These are phyloP conservation scores for Ceratocystiopsis minuta DNA, from an alignment of 2,329 filamentous ascomycete genomes.

Conservation along the genomic window DNA sequence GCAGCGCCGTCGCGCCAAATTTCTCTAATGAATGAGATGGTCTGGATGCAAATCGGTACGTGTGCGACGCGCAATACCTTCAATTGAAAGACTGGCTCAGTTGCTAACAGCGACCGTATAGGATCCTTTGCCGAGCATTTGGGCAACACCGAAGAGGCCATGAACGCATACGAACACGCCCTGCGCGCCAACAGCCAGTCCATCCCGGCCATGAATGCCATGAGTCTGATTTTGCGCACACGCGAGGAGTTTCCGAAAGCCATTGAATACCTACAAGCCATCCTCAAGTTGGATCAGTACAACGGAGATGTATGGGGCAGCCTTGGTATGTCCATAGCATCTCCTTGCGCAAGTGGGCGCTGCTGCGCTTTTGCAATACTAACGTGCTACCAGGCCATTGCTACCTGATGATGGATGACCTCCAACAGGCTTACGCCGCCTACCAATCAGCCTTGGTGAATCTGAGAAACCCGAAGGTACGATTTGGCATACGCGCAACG, in stretches of 20 bases:
- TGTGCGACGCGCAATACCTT: constrained; percentile 2
- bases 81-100: background rate
- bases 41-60: constrained; percentile 89
- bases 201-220: constrained; percentile 80
- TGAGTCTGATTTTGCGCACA: constrained; percentile 76
- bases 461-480: constrained; percentile 77
- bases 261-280: constrained; percentile 79
- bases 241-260: constrained; percentile 90
- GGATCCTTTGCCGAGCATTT: constrained; percentile 75
- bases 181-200: constrained; percentile 77
- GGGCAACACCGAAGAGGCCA: constrained; percentile 75
- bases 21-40: constrained; percentile 60
- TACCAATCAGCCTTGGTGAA: constrained; percentile 94
- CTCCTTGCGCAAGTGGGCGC: too few relatives aligned
- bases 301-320: constrained; percentile 97
- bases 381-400: constrained; percentile 56
- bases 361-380: background rate
- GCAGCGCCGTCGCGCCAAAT: constrained; percentile 58
- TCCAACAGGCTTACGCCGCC: constrained; percentile 90
- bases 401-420: constrained; percentile 95
- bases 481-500: constrained; percentile 6
- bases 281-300: constrained; percentile 70
- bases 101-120: constrained; percentile 18
- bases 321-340: constrained; percentile 39
- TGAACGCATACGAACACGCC: constrained; percentile 79